Evolutionary conservation across 768 basidiomycete species (phyloP).

Genomic region (Grammothele lineata): DNA sequence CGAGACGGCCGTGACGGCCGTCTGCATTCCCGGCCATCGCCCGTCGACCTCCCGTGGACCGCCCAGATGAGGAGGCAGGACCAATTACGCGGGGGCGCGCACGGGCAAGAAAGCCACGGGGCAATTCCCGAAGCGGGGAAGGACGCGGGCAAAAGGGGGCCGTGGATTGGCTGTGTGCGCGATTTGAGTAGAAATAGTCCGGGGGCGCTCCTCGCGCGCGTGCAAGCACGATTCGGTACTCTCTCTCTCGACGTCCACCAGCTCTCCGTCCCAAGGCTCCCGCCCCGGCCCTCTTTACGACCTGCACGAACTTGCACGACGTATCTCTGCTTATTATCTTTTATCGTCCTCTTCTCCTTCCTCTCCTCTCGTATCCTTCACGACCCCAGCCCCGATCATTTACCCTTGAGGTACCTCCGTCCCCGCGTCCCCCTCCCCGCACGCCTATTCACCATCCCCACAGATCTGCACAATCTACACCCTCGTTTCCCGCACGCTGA

Average conservation of each 20-base stretch:
- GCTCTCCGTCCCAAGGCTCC: conserved; percentile 13
- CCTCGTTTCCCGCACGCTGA: conserved; percentile 19
- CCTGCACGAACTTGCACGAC: conserved; percentile 65
- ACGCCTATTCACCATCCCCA: conserved; percentile 10
- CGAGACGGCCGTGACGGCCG: too few species aligned
- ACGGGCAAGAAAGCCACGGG: conserved; percentile 2
- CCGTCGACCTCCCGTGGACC: not conserved
- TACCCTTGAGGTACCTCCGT: conserved; percentile 31
- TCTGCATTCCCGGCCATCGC: not conserved
- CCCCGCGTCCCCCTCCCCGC: conserved; percentile 13
- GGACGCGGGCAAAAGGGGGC: conserved; percentile 11
- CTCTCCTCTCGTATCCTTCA: conserved; percentile 23
- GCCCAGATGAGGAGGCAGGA: conserved; percentile 1
- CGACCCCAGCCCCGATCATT: conserved; percentile 21
- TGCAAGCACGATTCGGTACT: conserved; percentile 22
- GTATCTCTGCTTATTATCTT: conserved; percentile 40
- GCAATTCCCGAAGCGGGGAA: not conserved
- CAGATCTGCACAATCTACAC: conserved; percentile 22
- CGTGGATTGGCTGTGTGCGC: conserved; percentile 14
- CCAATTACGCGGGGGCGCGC: not conserved
- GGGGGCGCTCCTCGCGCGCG: conserved; percentile 16
- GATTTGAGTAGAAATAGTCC: conserved; percentile 19
- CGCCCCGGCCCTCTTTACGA: conserved; percentile 29
- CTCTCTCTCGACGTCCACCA: conserved; percentile 18
- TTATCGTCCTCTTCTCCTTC: conserved; percentile 32